Conservation (phyloP, 1,139 yeast species). For the Meyerozyma sp. region DNA sequence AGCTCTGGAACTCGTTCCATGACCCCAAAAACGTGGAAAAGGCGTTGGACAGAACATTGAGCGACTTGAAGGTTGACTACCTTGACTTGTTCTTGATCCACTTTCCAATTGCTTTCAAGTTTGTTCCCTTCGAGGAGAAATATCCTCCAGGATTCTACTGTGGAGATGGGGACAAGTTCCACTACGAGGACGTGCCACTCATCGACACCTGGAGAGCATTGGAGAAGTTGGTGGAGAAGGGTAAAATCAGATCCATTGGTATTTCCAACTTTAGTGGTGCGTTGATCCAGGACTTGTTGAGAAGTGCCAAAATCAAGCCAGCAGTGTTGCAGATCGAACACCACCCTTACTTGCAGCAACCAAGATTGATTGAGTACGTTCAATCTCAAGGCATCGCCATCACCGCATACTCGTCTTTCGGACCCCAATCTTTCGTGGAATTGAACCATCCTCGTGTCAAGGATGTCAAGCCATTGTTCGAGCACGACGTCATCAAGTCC, state of each 20-base stretch:
- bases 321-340: constrained; percentile 86
- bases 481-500: constrained; percentile 42
- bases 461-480: constrained; percentile 49
- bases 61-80: constrained; percentile 63
- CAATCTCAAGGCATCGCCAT: constrained; percentile 59
- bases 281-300: constrained; percentile 65
- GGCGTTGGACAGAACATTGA: constrained; percentile 59
- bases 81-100: constrained; percentile 73
- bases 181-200: constrained; percentile 65
- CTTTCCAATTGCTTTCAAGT: constrained; percentile 74
- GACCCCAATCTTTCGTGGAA: constrained; percentile 68
- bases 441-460: constrained; percentile 49
- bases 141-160: constrained; percentile 75
- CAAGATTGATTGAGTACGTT: constrained; percentile 57
- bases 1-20: constrained; percentile 77
- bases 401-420: constrained; percentile 84
- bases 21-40: constrained; percentile 53
- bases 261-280: constrained; percentile 76
- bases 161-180: constrained; percentile 53
- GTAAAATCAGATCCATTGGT: constrained; percentile 74
- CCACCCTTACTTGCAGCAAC: constrained; percentile 87
- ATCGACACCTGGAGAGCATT: constrained; percentile 76
- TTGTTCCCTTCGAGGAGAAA: constrained; percentile 63
- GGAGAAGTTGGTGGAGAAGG: constrained; percentile 54
- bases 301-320: constrained; percentile 69